phyloP scores from a whole-genome alignment of 495 filamentous ascomycete species.

The Jackrogersella multiformis region DNA sequence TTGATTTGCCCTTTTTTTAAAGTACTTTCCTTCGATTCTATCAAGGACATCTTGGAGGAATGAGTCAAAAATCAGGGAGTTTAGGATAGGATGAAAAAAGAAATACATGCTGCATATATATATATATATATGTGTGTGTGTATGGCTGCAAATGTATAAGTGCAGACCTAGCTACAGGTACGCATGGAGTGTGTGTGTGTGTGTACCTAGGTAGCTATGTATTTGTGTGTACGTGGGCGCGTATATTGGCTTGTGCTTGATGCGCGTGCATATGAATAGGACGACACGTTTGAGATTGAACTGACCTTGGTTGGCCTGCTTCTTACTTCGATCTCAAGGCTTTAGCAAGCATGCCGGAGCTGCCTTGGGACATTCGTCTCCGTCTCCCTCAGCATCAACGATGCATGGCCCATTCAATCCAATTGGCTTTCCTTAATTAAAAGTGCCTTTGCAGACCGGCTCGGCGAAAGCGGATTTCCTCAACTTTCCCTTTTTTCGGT shows the following conservation, averaged over 20 bases:
- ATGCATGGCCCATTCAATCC: slow-evolving; percentile 36
- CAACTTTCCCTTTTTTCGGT: slow-evolving; percentile 18
- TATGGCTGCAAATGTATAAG: slow-evolving; percentile 4
- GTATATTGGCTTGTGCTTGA: slow-evolving; percentile 29
- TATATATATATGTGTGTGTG: neutral
- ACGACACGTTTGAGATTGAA: slow-evolving; percentile 29
- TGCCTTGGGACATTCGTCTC: slow-evolving; percentile 20
- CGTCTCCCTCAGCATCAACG: slow-evolving; percentile 28
- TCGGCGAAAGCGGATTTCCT: slow-evolving; percentile 34
- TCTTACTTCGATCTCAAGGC: slow-evolving; percentile 33
- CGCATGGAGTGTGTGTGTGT: neutral
- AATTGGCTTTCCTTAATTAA: slow-evolving; percentile 43
- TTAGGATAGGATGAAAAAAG: neutral
- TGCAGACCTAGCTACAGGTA: slow-evolving; percentile 1
- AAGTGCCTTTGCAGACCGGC: slow-evolving; percentile 33
- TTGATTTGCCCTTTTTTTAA: neutral
- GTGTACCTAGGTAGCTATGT: slow-evolving; percentile 15
- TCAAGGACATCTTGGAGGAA: neutral
- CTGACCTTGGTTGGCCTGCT: slow-evolving; percentile 35
- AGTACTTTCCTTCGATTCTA: neutral
- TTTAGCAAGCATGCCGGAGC: slow-evolving; percentile 29
- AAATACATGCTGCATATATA: neutral
- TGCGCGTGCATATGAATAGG: slow-evolving; percentile 23
- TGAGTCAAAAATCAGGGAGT: neutral
- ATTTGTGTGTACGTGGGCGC: slow-evolving; percentile 25